These are phyloP conservation scores for Malus hybrid DNA, from an alignment of 331 rosid species.

Conservation along the genomic window DNA sequence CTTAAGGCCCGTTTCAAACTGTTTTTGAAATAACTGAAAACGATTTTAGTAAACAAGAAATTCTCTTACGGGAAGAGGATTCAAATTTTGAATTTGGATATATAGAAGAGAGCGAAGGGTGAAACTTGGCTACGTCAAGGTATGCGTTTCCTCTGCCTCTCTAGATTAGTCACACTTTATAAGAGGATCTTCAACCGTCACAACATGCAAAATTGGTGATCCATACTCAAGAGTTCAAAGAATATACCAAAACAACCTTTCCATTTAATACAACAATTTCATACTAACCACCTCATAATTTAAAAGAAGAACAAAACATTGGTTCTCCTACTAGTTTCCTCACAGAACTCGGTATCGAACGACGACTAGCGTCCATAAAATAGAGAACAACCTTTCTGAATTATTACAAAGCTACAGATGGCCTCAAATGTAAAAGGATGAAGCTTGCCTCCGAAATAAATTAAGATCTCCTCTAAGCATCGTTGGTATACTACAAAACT, in stretches of 20 bases:
- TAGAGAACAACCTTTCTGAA: not conserved
- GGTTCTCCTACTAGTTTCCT: not conserved
- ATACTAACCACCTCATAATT: no score
- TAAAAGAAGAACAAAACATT: not conserved
- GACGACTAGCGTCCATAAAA: slow-evolving; percentile 5
- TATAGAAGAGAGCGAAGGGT: not conserved
- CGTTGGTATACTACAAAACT: slow-evolving; percentile 27
- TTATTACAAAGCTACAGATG: slow-evolving; percentile 21
- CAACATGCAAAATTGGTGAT: no score
- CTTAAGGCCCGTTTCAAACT: no score
- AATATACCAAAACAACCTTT: no score
- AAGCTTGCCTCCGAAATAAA: slow-evolving; percentile 38
- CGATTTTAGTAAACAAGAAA: no score
- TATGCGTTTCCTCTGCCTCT: not conserved
- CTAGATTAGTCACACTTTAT: not conserved
- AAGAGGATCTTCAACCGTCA: no score
- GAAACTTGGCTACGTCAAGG: not conserved
- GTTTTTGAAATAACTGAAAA: no score
- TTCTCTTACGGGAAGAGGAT: not conserved
- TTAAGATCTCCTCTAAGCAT: slow-evolving; percentile 32
- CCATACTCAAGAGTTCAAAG: no score
- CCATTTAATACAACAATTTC: no score
- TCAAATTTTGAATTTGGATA: no score
- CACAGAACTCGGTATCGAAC: not conserved
- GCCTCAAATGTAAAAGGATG: slow-evolving; percentile 4